phyloP scores from a whole-genome alignment of 2,329 filamentous ascomycete species.

The Epichloe festucae region DNA sequence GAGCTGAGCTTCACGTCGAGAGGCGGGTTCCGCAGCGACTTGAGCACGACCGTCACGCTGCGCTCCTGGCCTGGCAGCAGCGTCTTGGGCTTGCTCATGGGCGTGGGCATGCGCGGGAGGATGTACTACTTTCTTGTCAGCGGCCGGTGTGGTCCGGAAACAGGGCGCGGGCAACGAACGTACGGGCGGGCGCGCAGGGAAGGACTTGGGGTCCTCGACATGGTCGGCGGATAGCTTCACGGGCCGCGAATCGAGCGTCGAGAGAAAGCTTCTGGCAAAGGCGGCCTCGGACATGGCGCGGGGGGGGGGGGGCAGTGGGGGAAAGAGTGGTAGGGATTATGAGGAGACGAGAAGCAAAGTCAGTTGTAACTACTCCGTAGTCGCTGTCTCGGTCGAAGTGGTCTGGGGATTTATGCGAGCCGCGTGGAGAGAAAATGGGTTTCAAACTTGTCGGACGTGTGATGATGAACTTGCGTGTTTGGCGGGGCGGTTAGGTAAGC shows the following conservation, averaged over 20 bases:
- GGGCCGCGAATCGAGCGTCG: conserved; percentile 64
- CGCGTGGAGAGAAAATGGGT: no score
- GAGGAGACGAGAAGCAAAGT: no score
- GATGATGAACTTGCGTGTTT: no score
- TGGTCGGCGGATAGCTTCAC: conserved; percentile 78
- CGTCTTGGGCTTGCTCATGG: conserved; percentile 36
- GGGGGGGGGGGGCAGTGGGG: neutral
- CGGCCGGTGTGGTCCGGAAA: neutral
- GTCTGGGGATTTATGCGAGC: no score
- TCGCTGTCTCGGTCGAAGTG: no score
- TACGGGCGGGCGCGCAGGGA: conserved; percentile 67
- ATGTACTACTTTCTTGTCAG: conserved; percentile 41
- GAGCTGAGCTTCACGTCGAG: conserved; percentile 54
- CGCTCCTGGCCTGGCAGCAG: conserved; percentile 39
- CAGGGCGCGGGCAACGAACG: neutral
- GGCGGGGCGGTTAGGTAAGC: no score
- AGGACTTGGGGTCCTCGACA: conserved; percentile 72
- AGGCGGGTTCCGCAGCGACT: conserved; percentile 63
- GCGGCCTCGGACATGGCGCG: conserved; percentile 62
- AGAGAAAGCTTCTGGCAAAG: conserved; percentile 76
- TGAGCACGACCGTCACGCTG: conserved; percentile 48
- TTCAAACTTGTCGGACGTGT: no score
- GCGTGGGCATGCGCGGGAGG: conserved; percentile 52
- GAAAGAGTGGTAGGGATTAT: no score
- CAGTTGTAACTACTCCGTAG: no score